Evolutionary conservation across 2,329 filamentous ascomycete species (phyloP), one percentile per base, ranked within the genome.

Genomic region (Aspergillus sp.): DNA sequence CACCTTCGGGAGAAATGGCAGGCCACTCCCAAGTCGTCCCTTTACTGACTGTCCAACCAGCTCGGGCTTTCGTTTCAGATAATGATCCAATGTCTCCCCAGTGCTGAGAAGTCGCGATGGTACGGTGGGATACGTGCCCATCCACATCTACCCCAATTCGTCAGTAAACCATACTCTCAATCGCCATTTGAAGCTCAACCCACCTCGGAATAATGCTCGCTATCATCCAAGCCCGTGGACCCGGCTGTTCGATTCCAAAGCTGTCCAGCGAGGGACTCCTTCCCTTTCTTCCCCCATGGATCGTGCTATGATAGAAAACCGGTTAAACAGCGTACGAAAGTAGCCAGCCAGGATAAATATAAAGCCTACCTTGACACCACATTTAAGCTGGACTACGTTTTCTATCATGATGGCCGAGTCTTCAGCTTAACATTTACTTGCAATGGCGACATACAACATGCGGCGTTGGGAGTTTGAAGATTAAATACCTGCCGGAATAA

Each of bases 1-100:
- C 65, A 81, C 84, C 77, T 92, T 93, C 8, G 88, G 88, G 0
- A 92, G 77, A 69, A 85, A 93, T 2, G 89, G 89, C 2, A 93
- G 76, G 62, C 89, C 86, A 2, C 77, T 76, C 47, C 84, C 87
- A 56, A 88, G 87, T 52, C 85, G 84, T 18, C 85, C 72, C 5
- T 85, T 74, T 4, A 87, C 83, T 2, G 80, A 78, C 57, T 85
- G 79, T 3, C 89, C 89, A 1, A 92, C 78, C 0, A 91, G 78
- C 57, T 83, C 76, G 18, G 87, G 79, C 36, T 86, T 79, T 67
- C 89, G 79, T 61, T 88, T 81, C 32, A 92, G 74, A 15, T 89
- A 82, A 20, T 88, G 81, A 60, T 85, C 81, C 1, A 93, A 81
- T 26, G 83, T 77, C 68, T 90, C 83, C 26, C 84, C 85, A 0